Evolutionary conservation across 2,329 filamentous ascomycete genomes (phyloP), one percentile per base, ranked within the genome.

Genomic region (Ophiognomonia clavigignenti-juglandacearum): DNA sequence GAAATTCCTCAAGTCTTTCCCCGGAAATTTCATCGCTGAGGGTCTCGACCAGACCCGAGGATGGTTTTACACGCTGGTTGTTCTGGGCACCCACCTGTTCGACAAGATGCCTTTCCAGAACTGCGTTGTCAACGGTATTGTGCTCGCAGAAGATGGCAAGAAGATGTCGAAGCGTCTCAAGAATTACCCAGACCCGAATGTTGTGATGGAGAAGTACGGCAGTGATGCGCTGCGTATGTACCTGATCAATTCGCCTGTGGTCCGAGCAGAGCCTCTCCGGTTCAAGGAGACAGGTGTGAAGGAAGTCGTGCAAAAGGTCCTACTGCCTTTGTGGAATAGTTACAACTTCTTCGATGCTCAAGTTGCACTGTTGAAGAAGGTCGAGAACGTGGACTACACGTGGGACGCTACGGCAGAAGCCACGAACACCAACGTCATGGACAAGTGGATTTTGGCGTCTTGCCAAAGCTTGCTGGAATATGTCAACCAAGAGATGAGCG

Each of bases 121-220:
- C 64, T 95, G 89, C 59, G 88, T 96, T n/a, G 90, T 96, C 53
- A 96, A 95, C 61, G 91, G 91, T 41, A 93, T 96, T 53, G 90
- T 96, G 4, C 77, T 96, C 34, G 91, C 91, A 1, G 90, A 95
- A 63, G 89, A 96, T 60, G 92, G 92, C 47, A 96, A 96, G 75
- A 97, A 97, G 75, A 97, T 97, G 92, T 96, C 90, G 6, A 97
- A 97, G 70, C 82, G 92, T 45, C 74, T 96, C 48, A 95, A 96
- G 72, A 97, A 97, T 68, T 97, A 96, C 65, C 92, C 92, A 0
- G 90, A 96, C 59, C 92, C 92, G 10, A 73, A 73, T 47, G 71
- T 89, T 43, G 81, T 97, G 56, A 93, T 96, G 77, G 71, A 86
- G 48, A 86, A 86, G 60, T 95, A 95, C 63, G 92, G 92, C 18